Conservation (phyloP, 2,329 filamentous ascomycete genomes). For the Pseudofabraea citricarpa region DNA sequence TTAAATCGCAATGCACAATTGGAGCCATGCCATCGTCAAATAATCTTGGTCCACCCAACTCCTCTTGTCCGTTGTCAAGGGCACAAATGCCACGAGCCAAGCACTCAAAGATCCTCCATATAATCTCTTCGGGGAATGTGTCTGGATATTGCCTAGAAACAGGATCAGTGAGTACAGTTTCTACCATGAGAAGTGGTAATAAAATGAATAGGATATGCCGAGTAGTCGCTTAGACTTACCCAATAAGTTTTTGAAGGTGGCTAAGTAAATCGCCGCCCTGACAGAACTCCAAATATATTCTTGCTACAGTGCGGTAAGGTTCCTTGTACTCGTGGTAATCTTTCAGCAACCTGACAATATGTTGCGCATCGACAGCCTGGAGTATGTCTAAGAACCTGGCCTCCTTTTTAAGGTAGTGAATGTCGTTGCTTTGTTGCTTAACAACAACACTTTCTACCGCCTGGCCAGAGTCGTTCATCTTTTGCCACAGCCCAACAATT, state of each 20-base stretch:
- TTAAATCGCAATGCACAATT: conserved; percentile 1
- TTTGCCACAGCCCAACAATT: not conserved
- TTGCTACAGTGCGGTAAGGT: not conserved
- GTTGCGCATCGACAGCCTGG: not conserved
- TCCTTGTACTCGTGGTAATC: not conserved
- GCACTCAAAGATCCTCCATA: conserved; percentile 1
- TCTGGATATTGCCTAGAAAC: not conserved
- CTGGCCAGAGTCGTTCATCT: not conserved
- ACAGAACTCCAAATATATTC: conserved; percentile 3
- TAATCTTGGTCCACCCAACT: not conserved
- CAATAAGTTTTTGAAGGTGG: not conserved
- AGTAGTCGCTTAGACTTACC: not conserved
- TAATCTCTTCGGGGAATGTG: not conserved
- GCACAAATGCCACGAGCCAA: not conserved
- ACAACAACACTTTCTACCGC: not conserved
- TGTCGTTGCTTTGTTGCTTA: not conserved
- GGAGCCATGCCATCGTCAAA: not conserved
- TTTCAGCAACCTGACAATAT: not conserved
- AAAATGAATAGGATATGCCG: no score
- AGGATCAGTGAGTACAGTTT: no score
- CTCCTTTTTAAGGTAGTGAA: not conserved
- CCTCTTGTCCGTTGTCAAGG: not conserved
- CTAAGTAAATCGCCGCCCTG: not conserved
- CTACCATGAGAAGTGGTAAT: no score
- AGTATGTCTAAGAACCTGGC: not conserved